Base-by-base conservation (phyloP, 495 filamentous ascomycete species). In the Penicillium samsonianum region DNA sequence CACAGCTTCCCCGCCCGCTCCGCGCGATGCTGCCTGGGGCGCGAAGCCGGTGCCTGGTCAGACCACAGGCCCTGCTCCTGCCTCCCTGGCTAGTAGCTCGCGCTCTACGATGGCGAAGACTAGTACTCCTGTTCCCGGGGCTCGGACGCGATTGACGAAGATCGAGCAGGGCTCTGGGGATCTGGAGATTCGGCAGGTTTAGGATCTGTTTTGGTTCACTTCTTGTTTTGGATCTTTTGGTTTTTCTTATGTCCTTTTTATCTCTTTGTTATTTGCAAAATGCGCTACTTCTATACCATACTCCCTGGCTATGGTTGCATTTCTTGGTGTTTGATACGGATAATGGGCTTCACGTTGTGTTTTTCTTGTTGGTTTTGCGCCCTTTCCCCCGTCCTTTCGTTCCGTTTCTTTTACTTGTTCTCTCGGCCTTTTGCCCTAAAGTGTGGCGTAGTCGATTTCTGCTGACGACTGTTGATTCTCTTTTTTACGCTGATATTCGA, bases 21-120 rank as follows among this genome's bases (percentile, higher is more conserved):
- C 58, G 14, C 33, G 42, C 0, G 52, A 44, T 14, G 50, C 50
- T 0, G 28, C 30, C 12, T 50, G 60, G 50, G 43, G 9, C 7
- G 30, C 53, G 19, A 22, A 53, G 1, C 33, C 53, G 14, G 25
- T 33, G 4, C 52, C 52, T 1, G 28, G 40, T 0, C 53, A 48
- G 25, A 16, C 53, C 1, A 55, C 45, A 23, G 45, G 19, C 20
- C 11, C 51, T 10, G 53, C 17, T 33, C 11, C 61, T 0, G 59
- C 50, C 20, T 73, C 73, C 3, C 37, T 71, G 22, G 69, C 68
- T 1, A 72, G 68, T 54, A 73, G 68, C 44, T 75, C 74, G 1
- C 66, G 60, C 12, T 69, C 74, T 3, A 65, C 69, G 5, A 41
- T 75, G 20, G 56, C 53, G 0, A 57, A 57, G 47, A 50, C 23